phyloP scores from a whole-genome alignment of 164 flowering plant species.

The Umbilicus rupestris region DNA sequence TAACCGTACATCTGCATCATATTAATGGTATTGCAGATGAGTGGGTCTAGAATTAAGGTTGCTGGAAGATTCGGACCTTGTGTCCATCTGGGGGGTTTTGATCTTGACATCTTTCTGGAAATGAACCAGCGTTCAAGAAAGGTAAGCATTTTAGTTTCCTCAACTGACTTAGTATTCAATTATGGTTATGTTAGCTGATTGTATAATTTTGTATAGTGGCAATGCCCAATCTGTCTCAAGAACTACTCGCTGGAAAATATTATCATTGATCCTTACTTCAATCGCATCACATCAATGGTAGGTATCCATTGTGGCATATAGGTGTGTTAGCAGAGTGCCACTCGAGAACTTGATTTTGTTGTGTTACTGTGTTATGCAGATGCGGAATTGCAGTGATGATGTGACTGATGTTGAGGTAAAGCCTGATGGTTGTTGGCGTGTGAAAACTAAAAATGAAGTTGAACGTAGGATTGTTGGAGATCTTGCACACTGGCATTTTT shows the following conservation, averaged over 20 bases:
- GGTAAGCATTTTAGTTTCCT: conserved; percentile 30
- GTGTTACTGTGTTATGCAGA: conserved; percentile 27
- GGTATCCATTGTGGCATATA: conserved; percentile 4
- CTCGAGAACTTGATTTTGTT: conserved; percentile 1
- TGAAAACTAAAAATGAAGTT: conserved; percentile 44
- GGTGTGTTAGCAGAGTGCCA: neutral
- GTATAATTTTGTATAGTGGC: conserved; percentile 52
- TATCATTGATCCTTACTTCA: conserved; percentile 90
- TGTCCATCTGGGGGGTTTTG: conserved; percentile 95
- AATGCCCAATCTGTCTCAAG: conserved; percentile 92
- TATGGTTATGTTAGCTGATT: neutral
- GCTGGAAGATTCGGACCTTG: conserved; percentile 96
- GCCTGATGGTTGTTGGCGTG: conserved; percentile 98
- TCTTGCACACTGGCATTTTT: conserved; percentile 66
- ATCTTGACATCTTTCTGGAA: conserved; percentile 90
- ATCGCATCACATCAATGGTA: conserved; percentile 78
- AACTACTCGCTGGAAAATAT: conserved; percentile 76
- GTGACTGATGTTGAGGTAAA: conserved; percentile 80
- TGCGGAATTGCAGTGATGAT: conserved; percentile 80
- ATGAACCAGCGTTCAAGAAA: conserved; percentile 91
- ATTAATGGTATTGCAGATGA: conserved; percentile 46
- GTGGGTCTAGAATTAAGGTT: conserved; percentile 90
- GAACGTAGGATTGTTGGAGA: conserved; percentile 45
- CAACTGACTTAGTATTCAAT: neutral
- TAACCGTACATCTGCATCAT: neutral